phyloP scores from a whole-genome alignment of 805 yeast genomes.

The Jamesozyma spencerorum region DNA sequence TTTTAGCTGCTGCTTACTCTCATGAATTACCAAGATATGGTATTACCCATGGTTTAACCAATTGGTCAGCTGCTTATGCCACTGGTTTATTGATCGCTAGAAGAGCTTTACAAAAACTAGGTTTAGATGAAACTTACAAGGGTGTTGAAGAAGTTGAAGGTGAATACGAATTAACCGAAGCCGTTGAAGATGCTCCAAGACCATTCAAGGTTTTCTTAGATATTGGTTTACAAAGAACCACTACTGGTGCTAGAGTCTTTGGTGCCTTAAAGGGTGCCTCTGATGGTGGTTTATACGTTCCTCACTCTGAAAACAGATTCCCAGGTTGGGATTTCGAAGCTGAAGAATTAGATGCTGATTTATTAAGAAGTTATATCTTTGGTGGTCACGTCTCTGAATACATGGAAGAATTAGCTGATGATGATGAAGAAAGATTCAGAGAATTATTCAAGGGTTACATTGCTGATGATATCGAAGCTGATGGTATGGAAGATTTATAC shows the following conservation, averaged over 20 bases:
- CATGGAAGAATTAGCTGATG: conserved; percentile 99
- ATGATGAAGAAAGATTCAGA: conserved; percentile 99
- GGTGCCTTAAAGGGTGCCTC: conserved; percentile 99
- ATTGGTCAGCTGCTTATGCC: conserved; percentile 99
- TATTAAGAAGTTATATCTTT: conserved; percentile 96
- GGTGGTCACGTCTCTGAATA: conserved; percentile 99
- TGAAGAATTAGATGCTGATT: conserved; percentile 96
- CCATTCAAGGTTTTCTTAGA: conserved; percentile 99
- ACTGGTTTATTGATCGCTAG: conserved; percentile 97
- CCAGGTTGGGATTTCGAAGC: conserved; percentile 99
- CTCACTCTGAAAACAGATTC: conserved; percentile 99
- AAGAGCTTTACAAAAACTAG: conserved; percentile 96
- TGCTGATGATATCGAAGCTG: conserved; percentile 95
- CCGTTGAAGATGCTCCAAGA: conserved; percentile 98
- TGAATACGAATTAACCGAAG: conserved; percentile 97
- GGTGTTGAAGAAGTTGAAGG: conserved; percentile 99
- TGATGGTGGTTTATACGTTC: conserved; percentile 98
- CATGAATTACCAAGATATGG: conserved; percentile 98
- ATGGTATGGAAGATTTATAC: conserved; percentile 92
- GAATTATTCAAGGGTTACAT: conserved; percentile 92
- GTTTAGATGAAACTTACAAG: conserved; percentile 92
- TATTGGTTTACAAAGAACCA: conserved; percentile 99
- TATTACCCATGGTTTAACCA: conserved; percentile 95
- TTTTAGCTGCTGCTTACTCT: conserved; percentile 94
- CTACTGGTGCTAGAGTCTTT: conserved; percentile 99